Conservation (phyloP, 1,139 yeast genomes). For the Saccharomyces hybrid region DNA sequence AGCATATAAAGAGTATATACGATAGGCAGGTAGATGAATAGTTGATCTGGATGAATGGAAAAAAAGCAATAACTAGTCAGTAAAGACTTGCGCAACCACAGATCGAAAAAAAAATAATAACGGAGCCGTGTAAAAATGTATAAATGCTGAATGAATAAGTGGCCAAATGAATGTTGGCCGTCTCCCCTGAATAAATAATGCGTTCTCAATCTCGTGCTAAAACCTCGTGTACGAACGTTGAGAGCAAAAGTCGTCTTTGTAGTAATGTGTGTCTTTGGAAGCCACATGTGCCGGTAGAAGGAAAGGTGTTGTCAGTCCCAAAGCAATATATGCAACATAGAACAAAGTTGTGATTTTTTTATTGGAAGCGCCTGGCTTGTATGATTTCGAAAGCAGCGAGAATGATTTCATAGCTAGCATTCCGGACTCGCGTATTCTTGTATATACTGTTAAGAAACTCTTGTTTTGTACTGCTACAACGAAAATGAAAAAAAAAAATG, state of each 20-base stretch:
- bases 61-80: neutral
- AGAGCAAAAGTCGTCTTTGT: conserved; percentile 7
- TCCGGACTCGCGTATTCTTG: neutral
- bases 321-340: conserved; percentile 18
- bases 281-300: conserved; percentile 21
- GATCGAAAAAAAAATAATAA: neutral
- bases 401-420: neutral
- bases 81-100: neutral
- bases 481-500: neutral
- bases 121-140: neutral
- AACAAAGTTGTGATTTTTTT: neutral
- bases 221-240: conserved; percentile 6
- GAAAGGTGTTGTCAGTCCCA: conserved; percentile 28
- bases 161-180: neutral
- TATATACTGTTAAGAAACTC: too few relatives aligned
- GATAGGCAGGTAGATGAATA: neutral
- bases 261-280: conserved; percentile 9
- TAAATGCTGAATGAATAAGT: neutral
- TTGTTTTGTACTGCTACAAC: too few relatives aligned
- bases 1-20: neutral
- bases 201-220: conserved; percentile 6
- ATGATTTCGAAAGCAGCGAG: neutral
- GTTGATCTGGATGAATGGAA: neutral
- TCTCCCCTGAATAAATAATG: conserved; percentile 1
- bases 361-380: neutral